Conservation (phyloP, 345 rosid genomes). For the Hypericum androsaemum region DNA sequence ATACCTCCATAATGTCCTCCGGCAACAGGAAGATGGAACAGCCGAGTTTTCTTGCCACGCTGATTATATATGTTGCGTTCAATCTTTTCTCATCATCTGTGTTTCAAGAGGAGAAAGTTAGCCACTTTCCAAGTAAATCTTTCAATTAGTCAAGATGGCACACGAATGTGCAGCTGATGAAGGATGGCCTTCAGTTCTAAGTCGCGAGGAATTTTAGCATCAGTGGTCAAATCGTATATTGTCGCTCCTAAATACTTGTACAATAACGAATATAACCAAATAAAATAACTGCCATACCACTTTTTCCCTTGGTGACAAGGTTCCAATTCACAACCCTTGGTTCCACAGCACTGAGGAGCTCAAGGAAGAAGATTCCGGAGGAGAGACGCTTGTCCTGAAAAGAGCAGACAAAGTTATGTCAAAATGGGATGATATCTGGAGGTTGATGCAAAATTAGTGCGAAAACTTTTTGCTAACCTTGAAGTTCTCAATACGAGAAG, state of each 20-base stretch:
- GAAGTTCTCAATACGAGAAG: conserved; percentile 56
- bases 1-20: conserved; percentile 93
- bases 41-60: conserved; percentile 90
- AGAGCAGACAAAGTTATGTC: background rate
- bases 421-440: background rate
- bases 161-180: too few relatives aligned
- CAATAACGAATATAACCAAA: too few relatives aligned
- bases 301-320: conserved; percentile 91
- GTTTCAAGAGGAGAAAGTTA: background rate
- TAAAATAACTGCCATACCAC: conserved; percentile 33
- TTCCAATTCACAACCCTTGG: conserved; percentile 97
- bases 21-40: conserved; percentile 96
- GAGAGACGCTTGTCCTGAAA: conserved; percentile 78
- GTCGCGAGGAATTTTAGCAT: too few relatives aligned
- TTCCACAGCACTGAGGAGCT: conserved; percentile 80
- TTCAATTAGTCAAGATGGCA: too few relatives aligned
- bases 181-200: too few relatives aligned
- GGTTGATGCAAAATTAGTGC: conserved; percentile 1
- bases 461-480: conserved; percentile 38
- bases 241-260: too few relatives aligned
- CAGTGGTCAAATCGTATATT: too few relatives aligned
- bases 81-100: conserved; percentile 82
- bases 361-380: conserved; percentile 73
- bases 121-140: too few relatives aligned
- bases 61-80: conserved; percentile 90